These are phyloP conservation scores for Fusarium sp. DNA, from an alignment of 2,329 filamentous ascomycete genomes.

Conservation along the genomic window DNA sequence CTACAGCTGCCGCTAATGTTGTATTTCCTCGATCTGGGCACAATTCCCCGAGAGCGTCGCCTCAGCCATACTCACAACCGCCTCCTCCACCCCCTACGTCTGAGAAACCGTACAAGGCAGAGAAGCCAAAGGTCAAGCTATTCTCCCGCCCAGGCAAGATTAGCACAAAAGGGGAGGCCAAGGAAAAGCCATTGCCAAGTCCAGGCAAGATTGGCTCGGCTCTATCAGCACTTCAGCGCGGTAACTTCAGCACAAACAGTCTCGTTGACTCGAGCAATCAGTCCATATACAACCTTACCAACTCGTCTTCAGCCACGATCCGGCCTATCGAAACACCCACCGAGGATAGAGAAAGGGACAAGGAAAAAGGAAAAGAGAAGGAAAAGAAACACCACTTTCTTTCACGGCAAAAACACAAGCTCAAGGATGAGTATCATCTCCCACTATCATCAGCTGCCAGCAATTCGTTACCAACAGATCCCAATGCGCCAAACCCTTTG, in stretches of 20 bases:
- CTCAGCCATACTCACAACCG: slow-evolving; percentile 49
- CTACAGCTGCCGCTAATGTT: slow-evolving; percentile 75
- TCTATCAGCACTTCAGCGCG: slow-evolving; percentile 70
- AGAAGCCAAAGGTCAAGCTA: slow-evolving; percentile 83
- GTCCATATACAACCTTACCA: slow-evolving; percentile 78
- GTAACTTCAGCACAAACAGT: slow-evolving; percentile 77
- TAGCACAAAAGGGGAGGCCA: slow-evolving; percentile 72
- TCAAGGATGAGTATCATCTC: slow-evolving; percentile 77
- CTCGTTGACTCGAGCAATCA: slow-evolving; percentile 68
- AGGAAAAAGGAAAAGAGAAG: slow-evolving; percentile 67
- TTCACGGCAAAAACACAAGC: slow-evolving; percentile 80
- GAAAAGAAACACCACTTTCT: slow-evolving; percentile 84
- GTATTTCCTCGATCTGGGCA: slow-evolving; percentile 75
- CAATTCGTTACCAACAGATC: slow-evolving; percentile 80
- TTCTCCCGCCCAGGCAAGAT: slow-evolving; percentile 83
- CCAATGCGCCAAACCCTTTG: slow-evolving; percentile 76
- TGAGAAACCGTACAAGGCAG: slow-evolving; percentile 69
- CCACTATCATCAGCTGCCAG: slow-evolving; percentile 79
- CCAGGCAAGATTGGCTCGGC: slow-evolving; percentile 76
- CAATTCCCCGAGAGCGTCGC: slow-evolving; percentile 57
- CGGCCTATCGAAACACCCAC: slow-evolving; percentile 66
- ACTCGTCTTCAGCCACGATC: slow-evolving; percentile 80
- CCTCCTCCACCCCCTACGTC: slow-evolving; percentile 51
- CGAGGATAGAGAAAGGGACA: slow-evolving; percentile 55
- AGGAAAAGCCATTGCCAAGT: slow-evolving; percentile 74